Evolutionary conservation across 306 rosid genomes (phyloP).

Genomic region (Malus fusca): DNA sequence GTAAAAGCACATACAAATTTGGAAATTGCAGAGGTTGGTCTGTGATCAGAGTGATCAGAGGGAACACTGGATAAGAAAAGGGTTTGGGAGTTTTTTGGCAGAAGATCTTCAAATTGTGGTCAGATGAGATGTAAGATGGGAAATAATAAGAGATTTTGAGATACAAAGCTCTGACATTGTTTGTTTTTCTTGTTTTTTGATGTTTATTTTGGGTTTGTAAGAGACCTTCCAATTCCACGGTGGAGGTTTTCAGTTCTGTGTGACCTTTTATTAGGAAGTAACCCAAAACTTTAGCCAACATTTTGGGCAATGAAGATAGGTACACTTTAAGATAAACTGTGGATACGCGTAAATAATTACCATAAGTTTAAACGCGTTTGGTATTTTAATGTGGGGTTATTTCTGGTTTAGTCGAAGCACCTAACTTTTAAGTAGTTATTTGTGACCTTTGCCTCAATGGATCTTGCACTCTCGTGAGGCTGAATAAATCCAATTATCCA

Average conservation of each 20-base stretch:
- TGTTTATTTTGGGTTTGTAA: constrained; percentile 27
- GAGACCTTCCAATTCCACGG: constrained; percentile 33
- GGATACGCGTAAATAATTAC: background rate
- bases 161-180: constrained; percentile 64
- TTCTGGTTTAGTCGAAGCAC: background rate
- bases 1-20: constrained; percentile 52
- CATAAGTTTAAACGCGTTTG: no score
- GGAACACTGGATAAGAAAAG: constrained; percentile 54
- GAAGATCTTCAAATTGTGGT: constrained; percentile 52
- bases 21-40: constrained; percentile 67
- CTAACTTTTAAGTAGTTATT: background rate
- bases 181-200: constrained; percentile 24
- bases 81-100: constrained; percentile 53
- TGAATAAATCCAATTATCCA: background rate
- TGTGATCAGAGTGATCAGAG: constrained; percentile 39
- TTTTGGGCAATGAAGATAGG: background rate
- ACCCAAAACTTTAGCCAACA: constrained; percentile 37
- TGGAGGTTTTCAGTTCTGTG: constrained; percentile 40
- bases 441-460: background rate
- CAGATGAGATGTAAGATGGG: constrained; percentile 66
- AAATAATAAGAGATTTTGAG: constrained; percentile 40
- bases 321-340: background rate
- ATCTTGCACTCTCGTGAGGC: background rate
- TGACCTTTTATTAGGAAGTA: constrained; percentile 27
- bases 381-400: background rate